Conservation (phyloP, 495 filamentous ascomycete genomes). For the Podospora didyma region DNA sequence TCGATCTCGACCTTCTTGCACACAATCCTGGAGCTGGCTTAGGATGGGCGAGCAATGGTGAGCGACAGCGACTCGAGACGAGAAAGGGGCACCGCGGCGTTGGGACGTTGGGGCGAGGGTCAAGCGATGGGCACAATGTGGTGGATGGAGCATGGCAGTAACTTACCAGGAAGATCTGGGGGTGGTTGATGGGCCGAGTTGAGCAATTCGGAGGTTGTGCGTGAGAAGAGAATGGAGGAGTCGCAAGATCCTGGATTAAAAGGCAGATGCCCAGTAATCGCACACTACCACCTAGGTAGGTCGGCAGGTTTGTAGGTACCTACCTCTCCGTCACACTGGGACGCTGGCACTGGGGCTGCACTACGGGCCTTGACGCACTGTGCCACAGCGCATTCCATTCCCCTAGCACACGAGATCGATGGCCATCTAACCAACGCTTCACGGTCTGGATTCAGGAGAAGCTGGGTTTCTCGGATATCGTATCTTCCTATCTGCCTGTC, state of each 20-base stretch:
- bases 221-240: constrained; percentile 26
- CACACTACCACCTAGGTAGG: constrained; percentile 19
- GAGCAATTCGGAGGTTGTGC: constrained; percentile 31
- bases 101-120: background rate
- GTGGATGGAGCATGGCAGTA: constrained; percentile 14
- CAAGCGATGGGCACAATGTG: constrained; percentile 4
- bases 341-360: too few relatives aligned
- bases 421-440: background rate
- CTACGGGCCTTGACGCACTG: constrained; percentile 12
- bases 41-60: constrained; percentile 10
- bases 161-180: constrained; percentile 20
- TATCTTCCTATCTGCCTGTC: background rate
- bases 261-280: constrained; percentile 29
- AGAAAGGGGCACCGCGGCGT: constrained; percentile 2
- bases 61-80: constrained; percentile 15
- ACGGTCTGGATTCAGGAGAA: background rate
- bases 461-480: background rate
- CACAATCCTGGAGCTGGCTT: constrained; percentile 12
- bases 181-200: constrained; percentile 23
- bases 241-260: constrained; percentile 30
- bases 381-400: constrained; percentile 14
- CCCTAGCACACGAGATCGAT: background rate
- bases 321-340: constrained; percentile 1
- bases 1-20: constrained; percentile 22
- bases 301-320: too few relatives aligned